Conservation (phyloP, 108 stramenopile species). For the Stephanodiscus triporus region DNA sequence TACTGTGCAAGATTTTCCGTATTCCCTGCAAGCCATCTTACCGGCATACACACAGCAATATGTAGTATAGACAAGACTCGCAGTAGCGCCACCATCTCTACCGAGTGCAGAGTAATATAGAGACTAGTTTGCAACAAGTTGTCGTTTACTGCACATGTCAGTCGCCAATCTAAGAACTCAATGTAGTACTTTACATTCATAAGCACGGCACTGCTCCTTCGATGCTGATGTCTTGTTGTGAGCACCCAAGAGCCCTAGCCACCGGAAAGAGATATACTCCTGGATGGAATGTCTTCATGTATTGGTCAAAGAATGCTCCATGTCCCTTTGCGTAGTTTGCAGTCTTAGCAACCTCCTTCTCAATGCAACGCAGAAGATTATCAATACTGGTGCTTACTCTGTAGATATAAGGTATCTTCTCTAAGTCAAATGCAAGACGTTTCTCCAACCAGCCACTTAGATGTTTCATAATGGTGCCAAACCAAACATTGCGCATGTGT, state of each 20-base stretch:
- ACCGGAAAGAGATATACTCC: slow-evolving; percentile 10
- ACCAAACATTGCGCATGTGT: slow-evolving; percentile 29
- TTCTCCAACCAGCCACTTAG: background rate
- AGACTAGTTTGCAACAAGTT: slow-evolving; percentile 2
- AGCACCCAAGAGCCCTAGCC: slow-evolving; percentile 9
- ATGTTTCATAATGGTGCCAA: background rate
- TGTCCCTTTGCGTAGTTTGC: slow-evolving; percentile 32
- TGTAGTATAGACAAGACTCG: slow-evolving; percentile 27
- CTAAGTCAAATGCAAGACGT: slow-evolving; percentile 1
- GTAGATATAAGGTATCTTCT: slow-evolving; percentile 6
- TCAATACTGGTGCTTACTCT: slow-evolving; percentile 13
- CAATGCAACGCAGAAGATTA: slow-evolving; percentile 9
- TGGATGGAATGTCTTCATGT: slow-evolving; percentile 6
- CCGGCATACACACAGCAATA: slow-evolving; percentile 12
- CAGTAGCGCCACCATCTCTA: slow-evolving; percentile 17
- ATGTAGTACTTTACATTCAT: slow-evolving; percentile 23
- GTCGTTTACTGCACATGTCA: slow-evolving; percentile 1
- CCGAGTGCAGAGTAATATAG: slow-evolving; percentile 13
- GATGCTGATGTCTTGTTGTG: slow-evolving; percentile 16
- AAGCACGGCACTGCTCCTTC: slow-evolving; percentile 16
- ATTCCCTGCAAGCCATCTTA: slow-evolving; percentile 13
- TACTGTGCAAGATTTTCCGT: slow-evolving; percentile 10
- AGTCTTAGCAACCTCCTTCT: slow-evolving; percentile 17
- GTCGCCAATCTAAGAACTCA: slow-evolving; percentile 13
- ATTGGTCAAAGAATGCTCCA: slow-evolving; percentile 15